Base-by-base conservation (phyloP, 139 green algal species). In the Tetraselmis striata region DNA sequence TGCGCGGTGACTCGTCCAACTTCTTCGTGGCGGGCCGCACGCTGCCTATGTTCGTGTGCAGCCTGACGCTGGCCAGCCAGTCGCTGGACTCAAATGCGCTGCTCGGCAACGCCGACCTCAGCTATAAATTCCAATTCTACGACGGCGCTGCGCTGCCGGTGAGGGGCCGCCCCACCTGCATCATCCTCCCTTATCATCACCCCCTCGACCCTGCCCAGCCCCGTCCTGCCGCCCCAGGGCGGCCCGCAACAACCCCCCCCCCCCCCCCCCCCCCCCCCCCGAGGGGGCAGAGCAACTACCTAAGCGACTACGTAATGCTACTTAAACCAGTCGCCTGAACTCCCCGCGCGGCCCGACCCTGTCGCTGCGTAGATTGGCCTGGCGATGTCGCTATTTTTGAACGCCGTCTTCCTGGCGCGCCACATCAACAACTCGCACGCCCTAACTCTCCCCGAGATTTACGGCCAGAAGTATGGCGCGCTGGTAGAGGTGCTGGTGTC, bases 61-160 rank as follows among this genome's bases (percentile, higher is more conserved):
- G 31, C 0, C 79, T 86, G 25, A 84, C 84, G 28, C 82, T 90
- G 31, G 78, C 87, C 31, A 78, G 67, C 0, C 82, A 87, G 45
- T 83, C 81, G 1, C 85, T 90, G 32, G 86, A 90, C 84, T 84
- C 75, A 67, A 90, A 90, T 77, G 84, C 86, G 22, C 84, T 83
- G 30, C 80, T 90, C 1, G 86, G 86, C 23, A 85, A 85, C 45
- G 81, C 83, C 28, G 58, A 81, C 2, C 79, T 86, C 18, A 29
- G 67, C 0, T 87, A 87, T 75, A 86, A 86, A 67, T 90, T 59
- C 82, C 58, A 77, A 25, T 89, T 86, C 58, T 89, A 75, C 31
- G 86, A 90, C 59, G 86, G 86, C 1, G 86, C 86, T 28, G 83
- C 88, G 67, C 82, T 90, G 26, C 86, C 86, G 0, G n/a, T n/a